Evolutionary conservation across 2,329 filamentous ascomycete genomes (phyloP).

Genomic region (Dothideomycetidae sp.): DNA sequence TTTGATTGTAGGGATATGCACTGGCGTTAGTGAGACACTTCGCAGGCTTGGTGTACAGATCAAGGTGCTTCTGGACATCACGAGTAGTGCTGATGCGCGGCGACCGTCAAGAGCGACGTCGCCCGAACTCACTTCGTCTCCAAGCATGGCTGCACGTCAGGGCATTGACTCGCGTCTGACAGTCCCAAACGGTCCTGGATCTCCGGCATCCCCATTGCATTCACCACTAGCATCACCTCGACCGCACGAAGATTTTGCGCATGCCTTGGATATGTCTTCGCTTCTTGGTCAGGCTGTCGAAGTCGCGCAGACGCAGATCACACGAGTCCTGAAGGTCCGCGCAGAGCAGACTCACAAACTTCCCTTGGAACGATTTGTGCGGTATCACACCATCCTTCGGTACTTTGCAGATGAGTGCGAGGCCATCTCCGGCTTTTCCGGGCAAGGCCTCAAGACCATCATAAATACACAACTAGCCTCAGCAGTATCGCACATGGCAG

Average conservation of each 20-base stretch:
- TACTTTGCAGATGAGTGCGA: constrained; percentile 80
- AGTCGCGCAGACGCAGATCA: constrained; percentile 56
- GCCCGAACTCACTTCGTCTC: constrained; percentile 22
- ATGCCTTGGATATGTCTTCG: constrained; percentile 62
- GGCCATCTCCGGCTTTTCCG: constrained; percentile 65
- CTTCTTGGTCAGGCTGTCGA: constrained; percentile 69
- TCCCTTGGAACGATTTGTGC: constrained; percentile 55
- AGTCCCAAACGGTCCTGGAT: constrained; percentile 13
- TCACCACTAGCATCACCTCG: constrained; percentile 8
- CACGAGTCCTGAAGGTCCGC: constrained; percentile 63
- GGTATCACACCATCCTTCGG: constrained; percentile 70
- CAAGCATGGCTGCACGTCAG: constrained; percentile 31
- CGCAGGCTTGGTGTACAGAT: constrained; percentile 77
- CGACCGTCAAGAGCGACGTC: constrained; percentile 24
- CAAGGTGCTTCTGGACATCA: constrained; percentile 88
- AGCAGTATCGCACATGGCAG: constrained; percentile 58
- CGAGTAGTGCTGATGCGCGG: constrained; percentile 50
- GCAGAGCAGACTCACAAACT: constrained; percentile 58
- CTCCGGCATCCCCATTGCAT: constrained; percentile 8
- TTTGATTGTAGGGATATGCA: constrained; percentile 69
- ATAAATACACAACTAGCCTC: constrained; percentile 73
- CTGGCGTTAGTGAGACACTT: constrained; percentile 73
- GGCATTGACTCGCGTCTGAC: constrained; percentile 29
- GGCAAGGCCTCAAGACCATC: constrained; percentile 59
- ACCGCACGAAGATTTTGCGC: constrained; percentile 59